phyloP scores from a whole-genome alignment of 306 rosid genomes.

The Rosa chinensis region DNA sequence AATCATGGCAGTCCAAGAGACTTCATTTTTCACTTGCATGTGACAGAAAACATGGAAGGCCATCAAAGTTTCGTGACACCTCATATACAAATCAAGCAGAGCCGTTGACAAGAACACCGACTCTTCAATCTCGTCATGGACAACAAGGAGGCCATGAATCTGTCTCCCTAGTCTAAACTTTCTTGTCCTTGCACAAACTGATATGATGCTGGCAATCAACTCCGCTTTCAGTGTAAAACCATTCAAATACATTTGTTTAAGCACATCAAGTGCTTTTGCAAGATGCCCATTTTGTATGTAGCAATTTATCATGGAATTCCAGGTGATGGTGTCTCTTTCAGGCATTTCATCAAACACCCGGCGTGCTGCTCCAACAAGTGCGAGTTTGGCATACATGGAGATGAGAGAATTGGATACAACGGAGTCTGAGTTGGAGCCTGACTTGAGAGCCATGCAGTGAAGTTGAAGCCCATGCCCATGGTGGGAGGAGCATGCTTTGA shows the following conservation, averaged over 20 bases:
- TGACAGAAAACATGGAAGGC: conserved; percentile 48
- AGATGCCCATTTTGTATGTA: conserved; percentile 54
- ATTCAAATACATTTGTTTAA: conserved; percentile 33
- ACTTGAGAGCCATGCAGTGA: conserved; percentile 48
- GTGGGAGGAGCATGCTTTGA: conserved; percentile 56
- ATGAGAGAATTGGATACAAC: conserved; percentile 61
- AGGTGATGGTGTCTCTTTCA: conserved; percentile 48
- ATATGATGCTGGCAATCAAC: conserved; percentile 48
- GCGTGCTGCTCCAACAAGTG: conserved; percentile 31
- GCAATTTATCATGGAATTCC: conserved; percentile 66
- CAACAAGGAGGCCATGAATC: conserved; percentile 52
- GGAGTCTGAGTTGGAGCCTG: conserved; percentile 36
- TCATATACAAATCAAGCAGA: conserved; percentile 62
- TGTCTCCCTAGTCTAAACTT: conserved; percentile 47
- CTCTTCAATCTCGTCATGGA: conserved; percentile 42
- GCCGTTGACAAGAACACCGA: conserved; percentile 53
- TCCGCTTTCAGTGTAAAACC: conserved; percentile 56
- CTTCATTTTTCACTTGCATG: conserved; percentile 56
- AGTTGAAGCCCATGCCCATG: conserved; percentile 43
- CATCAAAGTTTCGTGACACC: conserved; percentile 34
- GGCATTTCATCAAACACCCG: conserved; percentile 62
- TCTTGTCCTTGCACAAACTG: conserved; percentile 43
- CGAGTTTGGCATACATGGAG: conserved; percentile 52
- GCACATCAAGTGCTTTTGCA: conserved; percentile 35
- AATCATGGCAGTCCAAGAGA: conserved; percentile 70